Evolutionary conservation across 2,329 filamentous ascomycete species (phyloP).

Genomic region (Bipolaris oryzae): DNA sequence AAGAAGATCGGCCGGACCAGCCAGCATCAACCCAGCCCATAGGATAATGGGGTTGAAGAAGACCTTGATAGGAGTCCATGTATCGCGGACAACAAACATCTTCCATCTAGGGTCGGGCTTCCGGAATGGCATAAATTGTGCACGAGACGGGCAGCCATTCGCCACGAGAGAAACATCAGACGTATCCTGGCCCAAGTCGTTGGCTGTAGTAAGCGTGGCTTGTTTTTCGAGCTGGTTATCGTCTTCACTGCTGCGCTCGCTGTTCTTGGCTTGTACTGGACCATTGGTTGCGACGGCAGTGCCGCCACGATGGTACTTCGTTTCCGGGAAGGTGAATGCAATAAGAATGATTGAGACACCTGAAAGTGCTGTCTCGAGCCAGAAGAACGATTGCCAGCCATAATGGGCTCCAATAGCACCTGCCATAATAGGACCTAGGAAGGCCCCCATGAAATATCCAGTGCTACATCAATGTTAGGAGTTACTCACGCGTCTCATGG

Average conservation of each 20-base stretch:
- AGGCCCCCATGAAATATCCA: constrained; percentile 52
- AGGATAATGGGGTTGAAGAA: constrained; percentile 56
- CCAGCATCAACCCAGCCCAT: constrained; percentile 45
- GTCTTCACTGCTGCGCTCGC: not conserved
- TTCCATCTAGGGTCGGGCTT: constrained; percentile 50
- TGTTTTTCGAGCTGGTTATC: constrained; percentile 38
- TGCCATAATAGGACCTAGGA: constrained; percentile 53
- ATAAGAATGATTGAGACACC: constrained; percentile 50
- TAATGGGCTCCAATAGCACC: constrained; percentile 51
- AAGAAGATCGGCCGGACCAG: constrained; percentile 50
- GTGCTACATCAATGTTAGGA: constrained; percentile 33
- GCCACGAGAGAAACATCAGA: constrained; percentile 26
- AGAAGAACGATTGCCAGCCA: constrained; percentile 56
- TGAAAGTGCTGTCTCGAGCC: constrained; percentile 51
- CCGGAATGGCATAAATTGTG: constrained; percentile 49
- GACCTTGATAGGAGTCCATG: constrained; percentile 49
- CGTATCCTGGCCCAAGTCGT: constrained; percentile 33
- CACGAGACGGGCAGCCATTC: constrained; percentile 48
- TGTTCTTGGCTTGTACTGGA: not conserved
- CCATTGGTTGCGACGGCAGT: not conserved
- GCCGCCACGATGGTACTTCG: constrained; percentile 47
- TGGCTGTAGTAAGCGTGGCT: constrained; percentile 17
- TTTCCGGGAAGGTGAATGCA: constrained; percentile 52
- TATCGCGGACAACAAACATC: constrained; percentile 49
- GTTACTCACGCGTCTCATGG: too few relatives aligned